Conservation (phyloP, 495 filamentous ascomycete genomes). For the Penicillium cosmopolitanum region DNA sequence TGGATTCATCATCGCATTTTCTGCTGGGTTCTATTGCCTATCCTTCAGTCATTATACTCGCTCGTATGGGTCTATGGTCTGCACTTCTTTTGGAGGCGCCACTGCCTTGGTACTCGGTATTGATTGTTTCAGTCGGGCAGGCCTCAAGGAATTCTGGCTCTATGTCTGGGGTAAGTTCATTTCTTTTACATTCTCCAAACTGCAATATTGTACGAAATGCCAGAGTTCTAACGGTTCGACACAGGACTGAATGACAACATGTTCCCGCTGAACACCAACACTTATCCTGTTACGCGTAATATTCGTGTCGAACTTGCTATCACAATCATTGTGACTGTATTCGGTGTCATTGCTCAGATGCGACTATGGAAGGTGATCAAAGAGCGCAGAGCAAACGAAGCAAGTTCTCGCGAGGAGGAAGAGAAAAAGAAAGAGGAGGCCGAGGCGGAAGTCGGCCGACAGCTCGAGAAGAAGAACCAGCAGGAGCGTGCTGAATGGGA, state of each 20-base stretch:
- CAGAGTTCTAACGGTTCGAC: constrained; percentile 15
- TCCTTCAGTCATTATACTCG: constrained; percentile 82
- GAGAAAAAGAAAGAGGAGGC: constrained; percentile 64
- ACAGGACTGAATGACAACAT: constrained; percentile 73
- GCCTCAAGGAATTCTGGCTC: constrained; percentile 93
- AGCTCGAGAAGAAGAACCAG: constrained; percentile 67
- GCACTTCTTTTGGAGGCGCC: constrained; percentile 79
- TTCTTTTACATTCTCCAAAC: neutral
- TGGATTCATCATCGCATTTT: constrained; percentile 76
- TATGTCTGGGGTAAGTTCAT: constrained; percentile 78
- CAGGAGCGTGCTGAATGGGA: constrained; percentile 81
- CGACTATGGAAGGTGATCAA: constrained; percentile 88
- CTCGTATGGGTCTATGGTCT: constrained; percentile 73
- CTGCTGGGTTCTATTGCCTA: constrained; percentile 65
- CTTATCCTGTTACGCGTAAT: constrained; percentile 85
- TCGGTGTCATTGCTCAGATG: constrained; percentile 83
- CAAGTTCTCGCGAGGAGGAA: constrained; percentile 57
- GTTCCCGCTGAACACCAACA: constrained; percentile 74
- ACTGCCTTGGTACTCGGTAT: constrained; percentile 81
- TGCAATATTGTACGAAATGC: neutral
- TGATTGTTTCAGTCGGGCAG: constrained; percentile 87
- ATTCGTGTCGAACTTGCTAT: constrained; percentile 84
- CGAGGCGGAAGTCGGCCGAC: constrained; percentile 69
- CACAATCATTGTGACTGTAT: constrained; percentile 70
- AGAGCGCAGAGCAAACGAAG: constrained; percentile 66